Percentiles rank a stretch among this genome's conserved stretches.
Conservation (phyloP, 2,329 filamentous ascomycete species). For the Aspergillus cejpii region DNA sequence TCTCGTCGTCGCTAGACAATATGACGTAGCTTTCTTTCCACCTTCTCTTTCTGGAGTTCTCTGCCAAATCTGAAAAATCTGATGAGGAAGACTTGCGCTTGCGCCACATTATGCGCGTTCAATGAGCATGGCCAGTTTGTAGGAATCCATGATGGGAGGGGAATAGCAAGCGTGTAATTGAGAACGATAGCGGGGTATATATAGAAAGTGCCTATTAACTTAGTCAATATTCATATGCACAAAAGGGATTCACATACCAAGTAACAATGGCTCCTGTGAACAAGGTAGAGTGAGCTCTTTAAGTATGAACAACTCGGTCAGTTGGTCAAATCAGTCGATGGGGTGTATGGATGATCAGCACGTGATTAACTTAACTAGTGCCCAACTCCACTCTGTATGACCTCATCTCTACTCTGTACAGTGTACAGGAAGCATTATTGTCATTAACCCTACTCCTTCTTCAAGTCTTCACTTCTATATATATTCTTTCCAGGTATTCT, state of each 20-base stretch:
- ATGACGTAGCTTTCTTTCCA: constrained; percentile 7
- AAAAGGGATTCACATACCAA: background rate
- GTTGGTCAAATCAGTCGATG: constrained; percentile 15
- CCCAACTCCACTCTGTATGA: constrained; percentile 10
- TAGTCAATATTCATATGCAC: background rate
- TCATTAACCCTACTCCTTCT: constrained; percentile 11
- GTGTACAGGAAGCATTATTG: constrained; percentile 3
- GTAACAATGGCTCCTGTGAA: background rate
- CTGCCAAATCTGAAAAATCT: constrained; percentile 10
- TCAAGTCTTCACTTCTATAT: no score
- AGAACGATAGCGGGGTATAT: background rate
- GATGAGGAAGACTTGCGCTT: constrained; percentile 18
- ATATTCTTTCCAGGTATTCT: no score
- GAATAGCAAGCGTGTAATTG: background rate
- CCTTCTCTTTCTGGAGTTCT: constrained; percentile 7
- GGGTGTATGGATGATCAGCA: constrained; percentile 25
- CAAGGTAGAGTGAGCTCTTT: constrained; percentile 1
- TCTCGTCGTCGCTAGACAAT: constrained; percentile 13
- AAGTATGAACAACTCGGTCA: constrained; percentile 5
- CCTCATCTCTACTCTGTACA: no score
- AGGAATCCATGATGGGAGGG: constrained; percentile 16
- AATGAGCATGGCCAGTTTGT: constrained; percentile 10
- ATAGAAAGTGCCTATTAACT: background rate
- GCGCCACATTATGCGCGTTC: constrained; percentile 23
- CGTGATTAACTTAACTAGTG: constrained; percentile 26